Evolutionary conservation across 1,284 basidiomycete genomes (phyloP), one percentile per base, ranked within the genome.

Genomic region (Sporisorium sorghi): DNA sequence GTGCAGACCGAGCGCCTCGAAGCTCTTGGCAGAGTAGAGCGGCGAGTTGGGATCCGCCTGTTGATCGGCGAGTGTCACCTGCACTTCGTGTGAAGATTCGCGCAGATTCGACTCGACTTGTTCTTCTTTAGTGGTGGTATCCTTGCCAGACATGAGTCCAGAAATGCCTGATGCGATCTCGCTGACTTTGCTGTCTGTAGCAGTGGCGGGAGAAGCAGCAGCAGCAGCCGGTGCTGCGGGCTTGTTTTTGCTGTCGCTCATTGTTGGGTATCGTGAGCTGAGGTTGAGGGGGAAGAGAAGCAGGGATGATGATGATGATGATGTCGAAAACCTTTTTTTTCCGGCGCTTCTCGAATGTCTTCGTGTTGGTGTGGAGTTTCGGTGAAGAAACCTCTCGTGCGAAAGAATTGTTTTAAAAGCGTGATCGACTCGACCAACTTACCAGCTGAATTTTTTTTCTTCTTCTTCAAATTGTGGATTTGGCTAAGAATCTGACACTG

Each of bases 11-110:
- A 76, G 65, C 40, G 82, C 93, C 81, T 99, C 94, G 80, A 99
- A 99, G 0, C 91, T 91, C 86, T 97, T 97, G 48, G 89, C 92
- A 65, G 94, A 97, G 86, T 90, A 97, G 10, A 99, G 86, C 2
- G 97, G 97, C 24, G 95, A 98, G 85, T 97, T 92, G 51, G 94
- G 93, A 85, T 99, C 94, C 32, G 90, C 91, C 87, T 99, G 97
- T 85, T 97, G 93, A 86, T 99, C 96, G 53, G 95, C 95, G 61
- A 99, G 89, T 32, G 95, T 99, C 73, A 99, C 94, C 92, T 98
- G 80, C n/a, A 83, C 81, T 40, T 83, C 78, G 66, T 83, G 79
- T 32, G 68, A 71, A 3, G 81, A 77, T 63, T 80, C 77, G 48
- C 58, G 67, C 21, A 81, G 68, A 47, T 73, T 71, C 21, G 74